phyloP scores from a whole-genome alignment of 2,329 filamentous ascomycete genomes.

The Paraconiothyrium brasiliense region DNA sequence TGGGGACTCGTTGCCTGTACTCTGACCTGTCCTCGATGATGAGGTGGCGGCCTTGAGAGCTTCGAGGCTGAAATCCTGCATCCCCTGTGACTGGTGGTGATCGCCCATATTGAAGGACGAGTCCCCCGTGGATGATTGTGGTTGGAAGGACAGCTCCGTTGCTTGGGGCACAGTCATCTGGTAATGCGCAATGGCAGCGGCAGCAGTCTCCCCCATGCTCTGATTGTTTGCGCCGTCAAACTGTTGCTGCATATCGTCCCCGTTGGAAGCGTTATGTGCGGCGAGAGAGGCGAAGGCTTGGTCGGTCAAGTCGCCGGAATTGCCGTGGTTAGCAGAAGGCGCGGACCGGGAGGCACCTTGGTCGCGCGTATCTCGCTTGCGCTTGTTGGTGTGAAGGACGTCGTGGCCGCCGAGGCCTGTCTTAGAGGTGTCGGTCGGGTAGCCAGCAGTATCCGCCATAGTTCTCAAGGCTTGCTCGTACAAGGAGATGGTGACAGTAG shows the following conservation, averaged over 20 bases:
- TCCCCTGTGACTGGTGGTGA: constrained; percentile 50
- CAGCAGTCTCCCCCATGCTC: constrained; percentile 66
- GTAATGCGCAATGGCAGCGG: constrained; percentile 63
- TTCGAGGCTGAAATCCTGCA: constrained; percentile 57
- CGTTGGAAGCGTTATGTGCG: constrained; percentile 51
- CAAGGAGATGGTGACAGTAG: constrained; percentile 19
- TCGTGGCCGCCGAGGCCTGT: constrained; percentile 40
- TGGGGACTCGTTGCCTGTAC: constrained; percentile 46
- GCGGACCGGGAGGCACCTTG: constrained; percentile 51
- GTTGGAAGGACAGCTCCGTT: constrained; percentile 63
- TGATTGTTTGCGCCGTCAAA: constrained; percentile 61
- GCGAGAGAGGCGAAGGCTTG: constrained; percentile 50
- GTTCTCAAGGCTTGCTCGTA: constrained; percentile 16
- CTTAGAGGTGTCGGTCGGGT: constrained; percentile 47
- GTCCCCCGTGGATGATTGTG: constrained; percentile 55
- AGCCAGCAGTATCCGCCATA: constrained; percentile 52
- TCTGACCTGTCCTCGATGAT: constrained; percentile 57
- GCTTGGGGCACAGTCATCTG: constrained; percentile 66
- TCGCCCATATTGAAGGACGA: constrained; percentile 57
- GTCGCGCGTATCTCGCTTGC: constrained; percentile 59
- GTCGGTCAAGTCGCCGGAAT: constrained; percentile 44
- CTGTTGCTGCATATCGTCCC: constrained; percentile 54
- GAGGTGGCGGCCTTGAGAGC: constrained; percentile 59
- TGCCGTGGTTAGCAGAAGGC: constrained; percentile 43
- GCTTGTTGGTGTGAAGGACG: constrained; percentile 51